phyloP scores from a whole-genome alignment of 495 filamentous ascomycete genomes.

The Trichoderma asperelloides region DNA sequence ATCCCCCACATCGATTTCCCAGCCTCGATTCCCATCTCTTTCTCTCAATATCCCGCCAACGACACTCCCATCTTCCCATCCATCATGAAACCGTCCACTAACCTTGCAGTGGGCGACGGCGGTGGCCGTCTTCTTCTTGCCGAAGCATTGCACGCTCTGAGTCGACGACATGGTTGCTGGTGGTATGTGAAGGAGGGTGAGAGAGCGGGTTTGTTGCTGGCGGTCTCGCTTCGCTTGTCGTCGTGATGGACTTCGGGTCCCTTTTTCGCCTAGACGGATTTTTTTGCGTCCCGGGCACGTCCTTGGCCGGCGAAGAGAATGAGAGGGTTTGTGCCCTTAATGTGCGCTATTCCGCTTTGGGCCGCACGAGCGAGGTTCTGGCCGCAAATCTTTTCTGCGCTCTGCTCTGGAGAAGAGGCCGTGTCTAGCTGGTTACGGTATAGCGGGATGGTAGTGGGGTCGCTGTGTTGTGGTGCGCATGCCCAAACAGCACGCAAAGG shows the following conservation, averaged over 20 bases:
- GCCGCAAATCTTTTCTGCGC: neutral
- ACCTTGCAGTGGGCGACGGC: conserved; percentile 94
- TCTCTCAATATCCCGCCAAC: neutral
- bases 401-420: neutral
- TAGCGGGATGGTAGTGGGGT: neutral
- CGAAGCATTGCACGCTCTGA: conserved; percentile 90
- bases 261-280: conserved; percentile 7
- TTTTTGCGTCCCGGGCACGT: neutral
- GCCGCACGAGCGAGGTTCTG: conserved; percentile 10
- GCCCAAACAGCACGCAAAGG: neutral
- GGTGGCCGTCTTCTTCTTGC: conserved; percentile 81
- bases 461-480: neutral
- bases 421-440: neutral
- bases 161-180: conserved; percentile 57
- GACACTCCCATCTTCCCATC: neutral
- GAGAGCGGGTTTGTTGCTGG: neutral
- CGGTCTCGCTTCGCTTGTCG: conserved; percentile 9
- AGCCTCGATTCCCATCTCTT: neutral
- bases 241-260: conserved; percentile 7
- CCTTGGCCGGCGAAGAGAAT: conserved; percentile 12
- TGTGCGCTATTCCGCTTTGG: conserved; percentile 17
- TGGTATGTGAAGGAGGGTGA: conserved; percentile 6
- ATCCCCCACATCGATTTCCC: neutral
- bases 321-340: conserved; percentile 25
- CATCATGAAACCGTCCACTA: conserved; percentile 23